A percentile compares a stretch with the other conserved stretches of the same genome.
phyloP scores from a whole-genome alignment of 2,329 filamentous ascomycete genomes.

The Verticillium albo-atrum region DNA sequence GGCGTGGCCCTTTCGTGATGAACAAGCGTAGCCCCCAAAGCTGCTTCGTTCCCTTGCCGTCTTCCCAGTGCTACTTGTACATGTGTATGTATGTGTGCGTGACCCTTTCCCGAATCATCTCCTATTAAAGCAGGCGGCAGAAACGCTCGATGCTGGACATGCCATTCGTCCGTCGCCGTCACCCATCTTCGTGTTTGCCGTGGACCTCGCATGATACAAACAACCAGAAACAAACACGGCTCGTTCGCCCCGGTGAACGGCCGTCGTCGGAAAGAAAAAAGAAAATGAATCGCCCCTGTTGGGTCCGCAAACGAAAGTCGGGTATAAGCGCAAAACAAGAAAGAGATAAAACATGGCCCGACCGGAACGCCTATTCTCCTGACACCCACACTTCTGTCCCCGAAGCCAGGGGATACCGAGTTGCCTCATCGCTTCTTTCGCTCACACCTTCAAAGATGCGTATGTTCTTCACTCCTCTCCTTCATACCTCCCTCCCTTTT shows the following conservation, averaged over 20 bases:
- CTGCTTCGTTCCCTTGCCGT: background rate
- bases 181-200: background rate
- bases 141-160: background rate
- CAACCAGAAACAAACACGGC: background rate
- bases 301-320: background rate
- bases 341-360: background rate
- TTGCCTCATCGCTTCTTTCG: background rate
- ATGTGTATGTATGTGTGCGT: background rate
- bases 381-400: background rate
- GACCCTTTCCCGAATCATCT: background rate
- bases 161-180: background rate
- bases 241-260: background rate
- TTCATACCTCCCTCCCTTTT: no score
- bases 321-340: background rate
- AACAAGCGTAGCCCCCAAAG: background rate
- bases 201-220: background rate
- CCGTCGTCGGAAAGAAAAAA: background rate
- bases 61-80: background rate
- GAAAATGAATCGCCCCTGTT: background rate
- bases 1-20: background rate
- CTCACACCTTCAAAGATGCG: background rate
- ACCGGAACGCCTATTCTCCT: background rate
- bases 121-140: background rate
- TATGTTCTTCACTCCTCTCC: background rate
- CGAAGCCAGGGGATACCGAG: background rate